Base-by-base conservation (phyloP, 257 asterid species). In the Solanum pennellii region DNA sequence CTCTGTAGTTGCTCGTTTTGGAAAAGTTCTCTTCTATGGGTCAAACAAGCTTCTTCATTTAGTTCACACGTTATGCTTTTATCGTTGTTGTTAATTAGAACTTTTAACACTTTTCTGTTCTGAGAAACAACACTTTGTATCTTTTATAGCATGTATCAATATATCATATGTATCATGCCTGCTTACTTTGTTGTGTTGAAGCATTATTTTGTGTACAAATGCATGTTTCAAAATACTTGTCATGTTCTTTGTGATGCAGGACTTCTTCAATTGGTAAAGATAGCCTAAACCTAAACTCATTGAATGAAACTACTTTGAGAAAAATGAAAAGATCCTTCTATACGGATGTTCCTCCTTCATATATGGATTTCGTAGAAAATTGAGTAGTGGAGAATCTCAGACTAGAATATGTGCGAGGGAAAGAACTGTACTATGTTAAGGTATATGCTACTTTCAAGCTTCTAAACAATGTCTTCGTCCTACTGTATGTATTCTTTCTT, bases 11-110 rank as follows among this genome's bases (percentile, higher is more conserved):
- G 90, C 88, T 33, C 92, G 92, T 12, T 56, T 93, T 20, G 96
- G 96, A 73, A 87, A 74, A 86, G 65, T 90, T 77, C 87, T 91
- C 15, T 91, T 93, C 85, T 90, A 88, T 68, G 89, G 92, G 94
- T 93, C 85, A 88, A 94, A 16, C 62, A 23, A 52, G 90, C 86
- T 27, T 44, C 37, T 27, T 75, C 49, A 18, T 52, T 52, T 52
- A 52, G n/a, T 18, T 52, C 62, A 52, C 62, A 52, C 3, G 62
- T 52, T 52, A 52, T 52, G 65, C 65, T 7, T 56, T 20, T 56
- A 20, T 7, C 12, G 65, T 20, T 9, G 3, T 7, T 7, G 62
- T 56, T 56, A 56, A 56, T 56, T 56, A 56, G 62, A 1, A 56
- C 7, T 56, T 56, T 56, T 56, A 20, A 56, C 4, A 56, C 1